Percentiles rank a stretch among this genome's conserved stretches.
Conservation (phyloP, 2,329 filamentous ascomycete species). For the Ophiostoma perfectum region DNA sequence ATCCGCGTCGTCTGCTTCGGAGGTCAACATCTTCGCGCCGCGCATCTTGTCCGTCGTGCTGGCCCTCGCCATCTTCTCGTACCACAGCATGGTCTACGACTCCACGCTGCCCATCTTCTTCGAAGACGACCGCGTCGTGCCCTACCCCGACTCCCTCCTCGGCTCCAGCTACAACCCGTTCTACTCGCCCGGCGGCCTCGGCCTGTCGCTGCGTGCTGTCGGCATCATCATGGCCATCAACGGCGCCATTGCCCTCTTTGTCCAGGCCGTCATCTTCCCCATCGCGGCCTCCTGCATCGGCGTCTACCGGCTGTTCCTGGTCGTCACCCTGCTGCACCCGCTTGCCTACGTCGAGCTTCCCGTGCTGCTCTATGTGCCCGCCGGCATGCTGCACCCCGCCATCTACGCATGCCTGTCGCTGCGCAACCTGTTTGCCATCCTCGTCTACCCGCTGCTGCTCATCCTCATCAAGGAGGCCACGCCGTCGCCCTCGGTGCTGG, state of each 20-base stretch:
- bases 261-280: constrained; percentile 66
- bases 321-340: constrained; percentile 56
- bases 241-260: constrained; percentile 62
- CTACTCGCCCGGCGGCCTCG: constrained; percentile 57
- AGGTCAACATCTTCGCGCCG: constrained; percentile 45
- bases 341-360: constrained; percentile 57
- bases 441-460: constrained; percentile 60
- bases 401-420: constrained; percentile 55
- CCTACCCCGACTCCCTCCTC: constrained; percentile 30
- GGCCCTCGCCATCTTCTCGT: constrained; percentile 85
- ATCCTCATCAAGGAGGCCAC: constrained; percentile 65
- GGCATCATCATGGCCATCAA: constrained; percentile 52
- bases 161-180: constrained; percentile 39
- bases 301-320: constrained; percentile 54
- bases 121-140: constrained; percentile 60
- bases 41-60: constrained; percentile 69
- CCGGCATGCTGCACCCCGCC: constrained; percentile 46
- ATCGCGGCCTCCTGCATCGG: constrained; percentile 53
- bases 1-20: constrained; percentile 26
- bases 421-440: constrained; percentile 57
- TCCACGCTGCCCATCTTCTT: constrained; percentile 89
- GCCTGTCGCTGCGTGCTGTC: constrained; percentile 56
- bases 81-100: constrained; percentile 93
- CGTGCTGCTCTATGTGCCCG: constrained; percentile 51
- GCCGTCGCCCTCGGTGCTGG: constrained; percentile 50